These are phyloP conservation scores for Colletotrichum australisinense DNA, from an alignment of 2,329 filamentous ascomycete species.

Conservation along the genomic window DNA sequence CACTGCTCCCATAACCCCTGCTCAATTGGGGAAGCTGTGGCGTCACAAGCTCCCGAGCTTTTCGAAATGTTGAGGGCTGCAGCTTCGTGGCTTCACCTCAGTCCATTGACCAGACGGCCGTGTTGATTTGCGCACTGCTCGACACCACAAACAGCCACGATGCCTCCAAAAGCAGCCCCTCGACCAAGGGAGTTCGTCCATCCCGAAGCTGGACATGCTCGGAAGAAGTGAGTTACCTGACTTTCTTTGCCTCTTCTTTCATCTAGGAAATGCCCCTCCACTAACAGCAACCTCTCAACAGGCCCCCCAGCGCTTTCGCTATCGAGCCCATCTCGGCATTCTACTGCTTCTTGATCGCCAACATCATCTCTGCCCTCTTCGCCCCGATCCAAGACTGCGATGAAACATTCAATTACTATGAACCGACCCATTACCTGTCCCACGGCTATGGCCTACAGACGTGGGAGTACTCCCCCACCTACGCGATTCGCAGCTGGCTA, in stretches of 20 bases:
- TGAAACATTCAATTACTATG: conserved; percentile 99
- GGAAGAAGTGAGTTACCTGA: conserved; percentile 57
- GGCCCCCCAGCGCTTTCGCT: conserved; percentile 66
- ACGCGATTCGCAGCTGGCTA: conserved; percentile 94
- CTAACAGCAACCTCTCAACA: conserved; percentile 39
- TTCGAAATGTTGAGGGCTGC: conserved; percentile 36
- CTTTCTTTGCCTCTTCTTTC: neutral
- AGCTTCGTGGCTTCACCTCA: conserved; percentile 29
- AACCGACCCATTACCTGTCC: conserved; percentile 92
- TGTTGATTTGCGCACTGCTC: conserved; percentile 12
- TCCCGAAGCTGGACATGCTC: conserved; percentile 60
- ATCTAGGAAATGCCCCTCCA: conserved; percentile 23
- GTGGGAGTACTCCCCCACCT: conserved; percentile 98
- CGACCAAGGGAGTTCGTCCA: conserved; percentile 56
- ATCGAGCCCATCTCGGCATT: conserved; percentile 82
- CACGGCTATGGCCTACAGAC: conserved; percentile 96
- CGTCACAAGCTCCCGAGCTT: conserved; percentile 33
- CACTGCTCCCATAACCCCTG: conserved; percentile 13
- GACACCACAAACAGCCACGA: conserved; percentile 42
- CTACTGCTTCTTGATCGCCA: conserved; percentile 81
- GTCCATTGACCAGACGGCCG: conserved; percentile 14
- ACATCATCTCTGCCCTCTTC: conserved; percentile 80
- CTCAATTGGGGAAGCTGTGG: conserved; percentile 34
- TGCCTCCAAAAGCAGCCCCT: conserved; percentile 51
- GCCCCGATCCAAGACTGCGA: conserved; percentile 98